phyloP scores from a whole-genome alignment of 805 yeast species.

The Hanseniaspora vineae region DNA sequence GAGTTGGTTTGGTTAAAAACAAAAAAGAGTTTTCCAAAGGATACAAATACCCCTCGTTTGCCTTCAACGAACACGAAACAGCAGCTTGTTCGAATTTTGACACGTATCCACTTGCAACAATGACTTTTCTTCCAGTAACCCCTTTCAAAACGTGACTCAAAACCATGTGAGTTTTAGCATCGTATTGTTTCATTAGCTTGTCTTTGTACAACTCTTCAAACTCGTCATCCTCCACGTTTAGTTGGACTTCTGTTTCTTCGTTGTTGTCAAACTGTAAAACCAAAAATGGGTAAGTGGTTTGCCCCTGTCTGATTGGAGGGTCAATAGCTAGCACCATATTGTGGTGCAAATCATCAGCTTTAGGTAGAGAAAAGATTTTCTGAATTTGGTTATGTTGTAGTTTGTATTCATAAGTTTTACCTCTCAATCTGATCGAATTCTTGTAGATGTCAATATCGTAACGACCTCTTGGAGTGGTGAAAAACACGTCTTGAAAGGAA shows the following conservation, averaged over 20 bases:
- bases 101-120: constrained; percentile 70
- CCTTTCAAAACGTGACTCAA: constrained; percentile 84
- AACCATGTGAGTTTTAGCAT: constrained; percentile 75
- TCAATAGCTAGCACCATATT: constrained; percentile 81
- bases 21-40: constrained; percentile 86
- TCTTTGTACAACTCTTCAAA: constrained; percentile 64
- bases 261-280: constrained; percentile 81
- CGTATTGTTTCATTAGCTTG: constrained; percentile 60
- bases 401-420: constrained; percentile 96
- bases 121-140: constrained; percentile 71
- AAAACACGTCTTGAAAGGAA: constrained; percentile 78
- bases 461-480: constrained; percentile 97
- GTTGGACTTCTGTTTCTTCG: constrained; percentile 82
- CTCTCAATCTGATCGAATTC: constrained; percentile 77
- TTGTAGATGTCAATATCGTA: constrained; percentile 93
- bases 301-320: constrained; percentile 97
- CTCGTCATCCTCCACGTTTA: constrained; percentile 75
- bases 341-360: constrained; percentile 87
- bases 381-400: constrained; percentile 82
- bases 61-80: constrained; percentile 83
- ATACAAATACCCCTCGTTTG: constrained; percentile 86
- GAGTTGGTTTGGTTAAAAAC: constrained; percentile 88
- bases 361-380: constrained; percentile 83
- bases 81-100: constrained; percentile 75
- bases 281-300: constrained; percentile 87